phyloP scores from a whole-genome alignment of 129 eudicot species.

The Oenanthe sinensis region DNA sequence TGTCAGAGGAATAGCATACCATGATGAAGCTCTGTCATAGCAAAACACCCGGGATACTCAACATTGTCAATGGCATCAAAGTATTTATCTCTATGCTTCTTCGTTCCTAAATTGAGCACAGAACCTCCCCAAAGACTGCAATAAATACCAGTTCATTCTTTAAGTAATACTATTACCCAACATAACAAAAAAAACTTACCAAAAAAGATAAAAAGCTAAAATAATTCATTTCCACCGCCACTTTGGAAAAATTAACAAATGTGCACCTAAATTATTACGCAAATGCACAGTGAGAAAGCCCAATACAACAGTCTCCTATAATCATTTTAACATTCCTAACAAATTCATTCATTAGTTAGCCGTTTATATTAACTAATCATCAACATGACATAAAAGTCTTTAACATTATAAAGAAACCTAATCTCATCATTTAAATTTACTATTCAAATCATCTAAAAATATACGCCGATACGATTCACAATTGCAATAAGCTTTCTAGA shows the following conservation, averaged over 20 bases:
- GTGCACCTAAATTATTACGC: too few relatives aligned
- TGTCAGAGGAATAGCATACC: constrained; percentile 37
- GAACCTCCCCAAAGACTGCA: constrained; percentile 97
- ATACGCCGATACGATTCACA: not conserved
- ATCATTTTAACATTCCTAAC: not conserved
- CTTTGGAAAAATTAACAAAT: not conserved
- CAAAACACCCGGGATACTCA: constrained; percentile 92
- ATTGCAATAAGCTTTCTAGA: not conserved
- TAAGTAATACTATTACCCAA: not conserved
- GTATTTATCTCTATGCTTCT: constrained; percentile 82
- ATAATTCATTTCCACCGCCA: not conserved
- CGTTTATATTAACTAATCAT: not conserved
- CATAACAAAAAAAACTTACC: not conserved
- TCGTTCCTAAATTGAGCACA: constrained; percentile 87
- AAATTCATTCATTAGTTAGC: not conserved
- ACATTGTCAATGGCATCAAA: constrained; percentile 83
- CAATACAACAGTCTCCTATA: not conserved
- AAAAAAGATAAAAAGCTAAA: not conserved
- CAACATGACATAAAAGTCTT: too few relatives aligned
- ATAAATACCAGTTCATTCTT: not conserved
- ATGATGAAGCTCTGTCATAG: constrained; percentile 98
- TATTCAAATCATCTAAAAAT: too few relatives aligned
- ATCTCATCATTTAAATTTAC: too few relatives aligned
- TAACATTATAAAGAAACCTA: too few relatives aligned
- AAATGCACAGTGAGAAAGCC: not conserved